Percentiles rank a stretch among this genome's conserved stretches.
phyloP scores from a whole-genome alignment of 176 grass and related monocot species.

The Rhynchospora breviuscula region DNA sequence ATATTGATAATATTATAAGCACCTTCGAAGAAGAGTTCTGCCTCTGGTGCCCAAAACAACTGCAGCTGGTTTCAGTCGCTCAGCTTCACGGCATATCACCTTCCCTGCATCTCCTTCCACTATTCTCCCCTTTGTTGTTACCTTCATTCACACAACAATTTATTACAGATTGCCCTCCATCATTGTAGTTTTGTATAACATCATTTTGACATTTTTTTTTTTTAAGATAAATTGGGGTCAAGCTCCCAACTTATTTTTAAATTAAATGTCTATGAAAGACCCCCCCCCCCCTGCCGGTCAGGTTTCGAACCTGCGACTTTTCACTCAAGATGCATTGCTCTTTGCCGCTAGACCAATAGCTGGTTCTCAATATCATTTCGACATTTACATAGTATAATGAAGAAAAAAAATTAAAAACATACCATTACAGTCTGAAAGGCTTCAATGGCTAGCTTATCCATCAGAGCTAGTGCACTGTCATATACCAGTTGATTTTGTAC shows the following conservation, averaged over 20 bases:
- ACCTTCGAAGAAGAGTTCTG: constrained; percentile 65
- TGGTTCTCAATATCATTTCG: too few species aligned
- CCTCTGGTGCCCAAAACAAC: constrained; percentile 81
- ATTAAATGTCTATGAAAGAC: too few species aligned
- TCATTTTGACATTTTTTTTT: neutral
- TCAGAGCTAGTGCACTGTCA: constrained; percentile 44
- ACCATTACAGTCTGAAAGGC: constrained; percentile 65
- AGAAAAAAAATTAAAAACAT: neutral
- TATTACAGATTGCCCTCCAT: neutral
- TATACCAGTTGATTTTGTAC: constrained; percentile 78
- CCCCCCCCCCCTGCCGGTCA: too few species aligned
- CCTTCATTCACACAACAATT: constrained; percentile 32
- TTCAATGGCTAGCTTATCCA: constrained; percentile 61
- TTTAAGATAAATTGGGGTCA: too few species aligned
- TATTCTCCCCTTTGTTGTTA: constrained; percentile 54
- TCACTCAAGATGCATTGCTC: too few species aligned
- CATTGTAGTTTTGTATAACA: neutral
- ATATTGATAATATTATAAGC: neutral
- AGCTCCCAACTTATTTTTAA: too few species aligned
- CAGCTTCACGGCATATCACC: constrained; percentile 69
- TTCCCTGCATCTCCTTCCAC: constrained; percentile 70
- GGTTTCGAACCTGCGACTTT: too few species aligned
- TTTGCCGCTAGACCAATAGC: too few species aligned
- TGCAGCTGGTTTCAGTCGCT: constrained; percentile 66
- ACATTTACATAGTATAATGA: neutral